Base-by-base conservation (phyloP, 179 eudicot species). In the Amaranthus tricolor region DNA sequence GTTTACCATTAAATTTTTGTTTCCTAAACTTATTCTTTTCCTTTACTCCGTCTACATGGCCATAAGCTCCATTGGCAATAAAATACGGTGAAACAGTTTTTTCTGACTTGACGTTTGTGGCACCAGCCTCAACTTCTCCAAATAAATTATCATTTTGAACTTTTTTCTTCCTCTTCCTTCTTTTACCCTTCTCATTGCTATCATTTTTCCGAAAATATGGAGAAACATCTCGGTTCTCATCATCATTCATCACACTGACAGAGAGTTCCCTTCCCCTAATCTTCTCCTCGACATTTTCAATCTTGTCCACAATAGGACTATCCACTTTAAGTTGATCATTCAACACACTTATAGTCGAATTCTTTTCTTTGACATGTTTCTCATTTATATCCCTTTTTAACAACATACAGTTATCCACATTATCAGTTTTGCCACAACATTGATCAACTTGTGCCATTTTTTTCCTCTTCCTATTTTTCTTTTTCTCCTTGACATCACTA, bases 1-100 rank as follows among this genome's bases (percentile, higher is more conserved):
- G 71, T 57, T 43, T 72, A 53, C 63, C 74, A 48, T 44, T 62
- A 21, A 11, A 31, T 45, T 72, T 76, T 45, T 4, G 59, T 63
- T 60, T 80, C 74, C 66, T 80, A 72, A 67, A 62, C 55, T 80
- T 76, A 48, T 66, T 59, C 69, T 71, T 56, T 50, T 76, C 57
- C 17, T 71, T 57, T 48, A 70, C 4, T 68, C 45, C 60, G 16
- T 53, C 65, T 58, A 20, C 73, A 73, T 58, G 66, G 59, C 47
- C 73, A 69, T 49, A 62, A 50, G 67, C 73, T 66, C 17, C 76
- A 48, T 66, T 49, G 24, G 54, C 24, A 44, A 12, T 68, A 14
- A 77, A 77, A 74, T 76, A 74, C 6, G 81, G 79, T 50, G 83
- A 74, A 60, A 72, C 64, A 21, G 1, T 56, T 70, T 55, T 70